These are phyloP conservation scores for Brettanomyces nanus DNA, from an alignment of 805 yeast species.

Conservation along the genomic window DNA sequence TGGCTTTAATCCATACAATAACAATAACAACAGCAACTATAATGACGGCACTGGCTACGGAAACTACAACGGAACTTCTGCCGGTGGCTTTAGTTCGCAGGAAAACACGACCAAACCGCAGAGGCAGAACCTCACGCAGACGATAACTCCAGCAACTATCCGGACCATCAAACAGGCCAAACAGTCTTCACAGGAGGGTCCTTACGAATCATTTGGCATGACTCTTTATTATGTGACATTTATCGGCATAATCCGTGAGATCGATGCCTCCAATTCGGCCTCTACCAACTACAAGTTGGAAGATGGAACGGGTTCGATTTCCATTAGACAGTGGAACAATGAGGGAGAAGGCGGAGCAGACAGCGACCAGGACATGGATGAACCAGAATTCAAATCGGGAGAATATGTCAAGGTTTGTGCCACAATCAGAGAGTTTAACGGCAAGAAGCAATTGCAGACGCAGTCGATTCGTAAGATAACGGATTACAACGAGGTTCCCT, in stretches of 20 bases:
- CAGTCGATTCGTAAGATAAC: constrained; percentile 48
- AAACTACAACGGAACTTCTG: constrained; percentile 18
- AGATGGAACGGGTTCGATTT: constrained; percentile 68
- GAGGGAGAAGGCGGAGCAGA: constrained; percentile 23
- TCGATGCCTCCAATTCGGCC: constrained; percentile 46
- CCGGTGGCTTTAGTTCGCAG: constrained; percentile 23
- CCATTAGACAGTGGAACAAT: constrained; percentile 57
- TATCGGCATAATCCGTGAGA: constrained; percentile 64
- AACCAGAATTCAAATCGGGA: constrained; percentile 33
- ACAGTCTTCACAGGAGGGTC: constrained; percentile 60
- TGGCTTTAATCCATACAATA: constrained; percentile 14
- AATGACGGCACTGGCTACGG: constrained; percentile 31
- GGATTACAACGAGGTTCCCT: constrained; percentile 60
- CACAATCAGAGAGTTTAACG: constrained; percentile 50
- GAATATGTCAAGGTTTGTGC: constrained; percentile 56
- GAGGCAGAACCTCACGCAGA: constrained; percentile 24
- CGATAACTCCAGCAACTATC: constrained; percentile 60
- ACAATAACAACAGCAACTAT: constrained; percentile 28
- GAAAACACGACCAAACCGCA: constrained; percentile 16
- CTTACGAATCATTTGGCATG: constrained; percentile 49
- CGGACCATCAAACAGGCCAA: constrained; percentile 57
- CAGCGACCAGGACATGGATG: constrained; percentile 9
- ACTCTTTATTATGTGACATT: constrained; percentile 57
- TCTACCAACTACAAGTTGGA: constrained; percentile 54
- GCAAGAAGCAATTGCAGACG: constrained; percentile 56